Evolutionary conservation across 768 basidiomycete species (phyloP).

Genomic region (Auriscalpium orientale): DNA sequence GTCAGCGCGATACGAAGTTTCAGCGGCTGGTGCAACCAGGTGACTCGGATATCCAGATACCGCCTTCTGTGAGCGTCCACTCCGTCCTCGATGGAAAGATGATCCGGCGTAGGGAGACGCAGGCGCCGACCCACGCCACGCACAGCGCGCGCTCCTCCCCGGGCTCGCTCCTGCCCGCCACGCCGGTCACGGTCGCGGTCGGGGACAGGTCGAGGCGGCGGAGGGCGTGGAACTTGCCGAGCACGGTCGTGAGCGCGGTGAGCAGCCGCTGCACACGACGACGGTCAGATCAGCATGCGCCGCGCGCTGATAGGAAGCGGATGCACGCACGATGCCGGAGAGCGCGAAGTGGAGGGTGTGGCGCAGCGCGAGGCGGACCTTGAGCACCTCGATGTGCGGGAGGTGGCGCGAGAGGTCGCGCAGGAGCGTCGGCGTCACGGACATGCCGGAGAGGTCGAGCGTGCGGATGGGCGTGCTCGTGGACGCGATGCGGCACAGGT

Average conservation of each 20-base stretch:
- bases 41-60: constrained; percentile 6
- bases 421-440: constrained; percentile 48
- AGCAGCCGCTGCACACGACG: constrained; percentile 38
- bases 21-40: background rate
- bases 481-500: constrained; percentile 41
- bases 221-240: constrained; percentile 42
- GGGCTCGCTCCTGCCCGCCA: constrained; percentile 28
- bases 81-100: constrained; percentile 50
- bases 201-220: constrained; percentile 53
- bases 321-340: constrained; percentile 52
- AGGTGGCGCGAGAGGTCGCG: constrained; percentile 48
- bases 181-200: constrained; percentile 38
- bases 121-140: constrained; percentile 45
- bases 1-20: background rate
- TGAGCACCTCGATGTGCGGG: constrained; percentile 41
- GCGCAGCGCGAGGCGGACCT: constrained; percentile 50
- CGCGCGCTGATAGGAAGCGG: background rate
- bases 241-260: constrained; percentile 50
- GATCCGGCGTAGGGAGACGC: constrained; percentile 44
- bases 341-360: constrained; percentile 60
- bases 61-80: constrained; percentile 32
- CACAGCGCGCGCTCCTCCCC: constrained; percentile 46
- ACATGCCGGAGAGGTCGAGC: constrained; percentile 55
- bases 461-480: constrained; percentile 41
- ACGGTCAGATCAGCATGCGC: background rate